Evolutionary conservation across 331 rosid species (phyloP), one percentile per base, ranked within the genome.

Genomic region (Arachis monticola): DNA sequence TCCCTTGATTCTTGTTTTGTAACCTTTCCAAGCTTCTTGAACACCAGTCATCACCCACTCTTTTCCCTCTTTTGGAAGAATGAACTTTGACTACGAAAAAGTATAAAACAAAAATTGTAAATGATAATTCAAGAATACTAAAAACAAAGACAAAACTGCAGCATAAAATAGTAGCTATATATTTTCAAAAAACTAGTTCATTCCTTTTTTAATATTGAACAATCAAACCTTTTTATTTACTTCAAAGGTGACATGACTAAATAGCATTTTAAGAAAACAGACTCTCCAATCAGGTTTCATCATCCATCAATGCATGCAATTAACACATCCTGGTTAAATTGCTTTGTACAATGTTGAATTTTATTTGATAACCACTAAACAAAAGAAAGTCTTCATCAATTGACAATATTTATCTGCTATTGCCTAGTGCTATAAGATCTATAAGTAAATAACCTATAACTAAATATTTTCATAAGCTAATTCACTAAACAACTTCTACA

Each of bases 181-280:
- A 22, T 22, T 22, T 22, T 22, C 27, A 22, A 32, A 61, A 22
- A 22, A 62, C 64, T 62, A 56, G 67, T 61, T 56, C 72, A 61
- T 35, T 46, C 77, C 69, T 2, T 60, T 8, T 8, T 8, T 7
- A 46, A 27, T 27, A 22, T 9, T 50, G 5, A 57, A 22, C 38
- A 35, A 79, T 46, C 46, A 53, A 71, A 45, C 38, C 14, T 10
- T 66, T 63, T n/a, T 42, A 11, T 31, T 51, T 22, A 56, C 46
- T 56, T 55, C 32, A 10, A 32, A 40, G 35, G 61, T 22, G 61
- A 7, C 67, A 56, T 60, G 8, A 51, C 30, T 27, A 57, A 45
- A 11, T 42, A 32, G 32, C 40, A 13, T 57, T 50, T 47, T 27
- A 46, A 27, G 30, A 45, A 47, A 30, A 57, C 72, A 79, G 27